Base-by-base conservation (phyloP, 495 filamentous ascomycete genomes). In the Symbiotaphrina buchneri region DNA sequence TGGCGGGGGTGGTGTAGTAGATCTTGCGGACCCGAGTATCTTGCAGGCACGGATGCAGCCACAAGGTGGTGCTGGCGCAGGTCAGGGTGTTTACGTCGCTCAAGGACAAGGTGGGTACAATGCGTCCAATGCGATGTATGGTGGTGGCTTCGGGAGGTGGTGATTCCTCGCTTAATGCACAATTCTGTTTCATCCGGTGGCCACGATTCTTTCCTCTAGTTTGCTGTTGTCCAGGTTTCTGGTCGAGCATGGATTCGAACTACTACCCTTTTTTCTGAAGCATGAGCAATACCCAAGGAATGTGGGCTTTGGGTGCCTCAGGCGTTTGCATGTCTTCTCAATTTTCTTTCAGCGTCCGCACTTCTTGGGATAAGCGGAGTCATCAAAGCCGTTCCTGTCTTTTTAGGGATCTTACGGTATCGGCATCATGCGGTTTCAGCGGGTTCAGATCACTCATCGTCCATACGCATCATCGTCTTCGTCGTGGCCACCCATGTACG, bases 101-200 rank as follows among this genome's bases (percentile, higher is more conserved):
- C 87, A 93, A 69, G 69, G 71, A 59, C 82, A 85, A 91, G 84
- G 84, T 92, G 87, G 83, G 80, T 92, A 85, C 71, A 83, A 79
- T 53, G 75, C 69, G 40, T 54, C 54, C 34, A 66, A 50, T 49
- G 74, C 82, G 70, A 78, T 83, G 65, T 93, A 92, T 52, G 79
- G 75, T 49, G 61, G 65, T 47, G 68, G 68, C 36, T 72, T 76
- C 46, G 60, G 60, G 50, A 60, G 70, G 41, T 80, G 77, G 74
- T 84, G 70, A 73, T 55, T 22, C 18, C 17, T 7, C 8, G 8
- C 33, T 41, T 37, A 27, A 20, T 31, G 33, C 39, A 31, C 38
- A 25, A 8, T 25, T 25, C 8, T 29, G 31, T 32, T 35, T 31
- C 18, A 27, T 36, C n/a, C n/a, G n/a, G n/a, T n/a, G n/a, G n/a